These are phyloP conservation scores for Boechera divaricarpa DNA, from an alignment of 345 rosid genomes.

Conservation along the genomic window DNA sequence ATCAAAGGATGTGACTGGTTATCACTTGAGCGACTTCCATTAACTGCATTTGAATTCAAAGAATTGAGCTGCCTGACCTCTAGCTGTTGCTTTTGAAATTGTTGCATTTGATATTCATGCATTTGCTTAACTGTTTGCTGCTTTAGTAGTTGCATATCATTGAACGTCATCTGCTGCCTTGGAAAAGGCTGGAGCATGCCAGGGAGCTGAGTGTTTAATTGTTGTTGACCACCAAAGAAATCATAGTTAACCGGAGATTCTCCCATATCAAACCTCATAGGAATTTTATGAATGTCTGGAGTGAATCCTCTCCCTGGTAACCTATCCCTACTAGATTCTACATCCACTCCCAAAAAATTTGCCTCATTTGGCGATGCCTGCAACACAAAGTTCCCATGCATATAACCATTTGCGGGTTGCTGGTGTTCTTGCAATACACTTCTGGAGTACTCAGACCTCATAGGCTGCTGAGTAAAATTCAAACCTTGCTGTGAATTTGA, in stretches of 20 bases:
- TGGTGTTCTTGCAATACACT: conserved; percentile 62
- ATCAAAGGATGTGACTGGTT: conserved; percentile 51
- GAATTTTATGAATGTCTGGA: conserved; percentile 55
- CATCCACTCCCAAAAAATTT: conserved; percentile 66
- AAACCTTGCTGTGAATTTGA: conserved; percentile 61
- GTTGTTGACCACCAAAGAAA: conserved; percentile 75
- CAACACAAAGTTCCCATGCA: conserved; percentile 59
- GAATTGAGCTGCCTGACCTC: conserved; percentile 60
- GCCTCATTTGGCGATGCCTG: conserved; percentile 63
- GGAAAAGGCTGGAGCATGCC: conserved; percentile 67
- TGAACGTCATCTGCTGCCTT: conserved; percentile 71
- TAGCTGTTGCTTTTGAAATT: conserved; percentile 58
- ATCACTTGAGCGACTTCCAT: conserved; percentile 48
- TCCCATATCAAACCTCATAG: conserved; percentile 55
- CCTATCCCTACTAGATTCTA: conserved; percentile 59
- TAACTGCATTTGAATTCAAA: conserved; percentile 53
- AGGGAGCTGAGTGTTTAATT: conserved; percentile 61
- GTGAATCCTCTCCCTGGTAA: conserved; percentile 59
- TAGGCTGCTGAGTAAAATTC: conserved; percentile 56
- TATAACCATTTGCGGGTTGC: conserved; percentile 63
- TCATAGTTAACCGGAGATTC: conserved; percentile 74
- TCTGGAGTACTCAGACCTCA: conserved; percentile 63
- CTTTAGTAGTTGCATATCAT: conserved; percentile 79
- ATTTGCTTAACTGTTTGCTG: conserved; percentile 79
- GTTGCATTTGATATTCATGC: conserved; percentile 82